phyloP scores from a whole-genome alignment of 208 protist genomes.

The Willaertia magna region DNA sequence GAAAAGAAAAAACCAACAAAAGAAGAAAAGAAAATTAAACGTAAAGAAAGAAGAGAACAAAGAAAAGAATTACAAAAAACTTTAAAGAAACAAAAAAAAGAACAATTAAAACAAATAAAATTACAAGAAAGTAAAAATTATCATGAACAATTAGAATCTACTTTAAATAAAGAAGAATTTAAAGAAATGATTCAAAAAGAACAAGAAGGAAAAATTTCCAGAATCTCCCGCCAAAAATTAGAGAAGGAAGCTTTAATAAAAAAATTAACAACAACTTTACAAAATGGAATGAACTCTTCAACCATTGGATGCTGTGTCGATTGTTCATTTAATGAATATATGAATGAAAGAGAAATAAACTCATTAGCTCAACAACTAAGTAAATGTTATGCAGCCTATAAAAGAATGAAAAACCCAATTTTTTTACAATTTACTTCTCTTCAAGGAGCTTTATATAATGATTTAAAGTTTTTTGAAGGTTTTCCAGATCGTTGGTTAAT shows the following conservation, averaged over 20 bases:
- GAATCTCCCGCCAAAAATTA: not conserved
- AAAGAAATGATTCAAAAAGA: not conserved
- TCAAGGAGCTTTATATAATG: not conserved
- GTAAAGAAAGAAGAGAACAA: not conserved
- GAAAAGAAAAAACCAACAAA: not conserved
- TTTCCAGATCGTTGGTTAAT: not conserved
- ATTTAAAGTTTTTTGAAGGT: not conserved
- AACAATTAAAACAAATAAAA: not conserved
- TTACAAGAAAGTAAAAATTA: not conserved
- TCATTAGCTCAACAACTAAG: not conserved
- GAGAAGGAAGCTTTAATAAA: not conserved
- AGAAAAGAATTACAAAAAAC: too few species aligned
- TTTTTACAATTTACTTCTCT: not conserved
- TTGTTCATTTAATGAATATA: constrained; percentile 2
- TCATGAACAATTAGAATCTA: not conserved
- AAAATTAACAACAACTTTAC: not conserved
- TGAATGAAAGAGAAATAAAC: not conserved
- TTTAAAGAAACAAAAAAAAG: not conserved
- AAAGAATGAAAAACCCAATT: not conserved
- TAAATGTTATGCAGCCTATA: not conserved
- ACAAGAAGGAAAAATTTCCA: not conserved
- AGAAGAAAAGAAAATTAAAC: not conserved
- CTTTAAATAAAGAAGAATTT: not conserved
- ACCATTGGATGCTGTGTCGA: not conserved
- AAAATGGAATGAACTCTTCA: not conserved